Evolutionary conservation across 441 rosid species (phyloP).

Genomic region (Erysimum cheiri): DNA sequence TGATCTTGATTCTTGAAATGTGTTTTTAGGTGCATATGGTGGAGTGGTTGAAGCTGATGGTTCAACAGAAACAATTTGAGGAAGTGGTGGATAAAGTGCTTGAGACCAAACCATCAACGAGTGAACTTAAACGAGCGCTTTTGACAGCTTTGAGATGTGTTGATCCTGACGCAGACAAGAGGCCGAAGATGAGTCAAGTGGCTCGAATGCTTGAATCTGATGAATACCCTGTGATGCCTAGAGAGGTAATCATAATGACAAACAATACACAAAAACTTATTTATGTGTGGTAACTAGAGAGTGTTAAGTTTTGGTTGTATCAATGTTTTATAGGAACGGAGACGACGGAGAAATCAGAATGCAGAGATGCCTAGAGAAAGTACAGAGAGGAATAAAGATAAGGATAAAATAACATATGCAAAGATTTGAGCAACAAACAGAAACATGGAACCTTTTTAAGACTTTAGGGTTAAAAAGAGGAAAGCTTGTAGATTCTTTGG

Average conservation of each 20-base stretch:
- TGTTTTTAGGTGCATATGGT: conserved; percentile 72
- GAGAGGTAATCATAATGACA: conserved; percentile 55
- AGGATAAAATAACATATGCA: conserved; percentile 41
- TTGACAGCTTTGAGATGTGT: conserved; percentile 82
- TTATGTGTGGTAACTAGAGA: conserved; percentile 18
- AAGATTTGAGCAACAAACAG: conserved; percentile 36
- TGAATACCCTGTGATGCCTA: conserved; percentile 68
- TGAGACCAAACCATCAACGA: conserved; percentile 63
- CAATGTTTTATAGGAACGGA: conserved; percentile 64
- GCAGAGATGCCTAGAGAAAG: conserved; percentile 53
- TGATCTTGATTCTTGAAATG: conserved; percentile 32
- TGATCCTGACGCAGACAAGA: conserved; percentile 77
- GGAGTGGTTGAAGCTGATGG: conserved; percentile 84
- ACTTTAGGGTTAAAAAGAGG: conserved; percentile 14
- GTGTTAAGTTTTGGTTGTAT: conserved; percentile 11
- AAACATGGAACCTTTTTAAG: conserved; percentile 15
- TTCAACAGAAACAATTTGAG: conserved; percentile 66
- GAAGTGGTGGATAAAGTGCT: conserved; percentile 74
- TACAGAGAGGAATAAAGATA: conserved; percentile 55
- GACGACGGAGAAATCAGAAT: conserved; percentile 65
- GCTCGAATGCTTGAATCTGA: conserved; percentile 82
- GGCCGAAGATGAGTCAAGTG: conserved; percentile 86
- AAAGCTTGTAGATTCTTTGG: conserved; percentile 27
- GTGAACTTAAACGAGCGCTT: conserved; percentile 71
- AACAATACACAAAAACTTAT: background rate